These are phyloP conservation scores for Guyanaporus albipodus DNA, from an alignment of 768 basidiomycete species.

Conservation along the genomic window DNA sequence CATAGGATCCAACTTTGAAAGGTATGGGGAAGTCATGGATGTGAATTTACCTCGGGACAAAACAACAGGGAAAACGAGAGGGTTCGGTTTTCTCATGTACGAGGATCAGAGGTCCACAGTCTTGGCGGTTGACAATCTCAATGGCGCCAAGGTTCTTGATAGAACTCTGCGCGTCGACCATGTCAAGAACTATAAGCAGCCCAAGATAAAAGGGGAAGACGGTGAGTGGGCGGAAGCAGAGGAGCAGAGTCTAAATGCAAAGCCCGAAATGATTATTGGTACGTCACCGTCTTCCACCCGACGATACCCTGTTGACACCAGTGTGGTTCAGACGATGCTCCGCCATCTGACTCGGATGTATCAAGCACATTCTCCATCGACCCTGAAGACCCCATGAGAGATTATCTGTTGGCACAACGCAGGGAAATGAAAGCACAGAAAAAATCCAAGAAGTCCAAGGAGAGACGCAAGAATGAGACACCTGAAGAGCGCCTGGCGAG, in stretches of 20 bases:
- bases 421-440: conserved; percentile 63
- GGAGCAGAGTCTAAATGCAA: conserved; percentile 83
- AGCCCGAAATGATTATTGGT: conserved; percentile 69
- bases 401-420: conserved; percentile 77
- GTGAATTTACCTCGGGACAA: conserved; percentile 94
- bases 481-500: conserved; percentile 73
- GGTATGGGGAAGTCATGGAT: conserved; percentile 96
- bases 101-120: conserved; percentile 96
- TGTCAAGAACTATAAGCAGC: conserved; percentile 89
- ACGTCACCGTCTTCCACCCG: conserved; percentile 16
- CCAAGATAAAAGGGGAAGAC: conserved; percentile 68
- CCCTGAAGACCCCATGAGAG: conserved; percentile 97
- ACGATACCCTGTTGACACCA: conserved; percentile 1
- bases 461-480: conserved; percentile 70
- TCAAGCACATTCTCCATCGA: conserved; percentile 70
- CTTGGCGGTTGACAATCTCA: conserved; percentile 97
- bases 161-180: conserved; percentile 89
- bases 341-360: conserved; percentile 61
- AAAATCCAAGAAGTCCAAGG: conserved; percentile 56
- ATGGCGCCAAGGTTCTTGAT: conserved; percentile 86
- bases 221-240: conserved; percentile 87
- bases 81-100: conserved; percentile 98
- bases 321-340: conserved; percentile 42
- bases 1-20: conserved; percentile 28
- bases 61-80: conserved; percentile 82